Conservation (phyloP, 202 grass and related monocot species). For the Cymbopogon flexuosus region DNA sequence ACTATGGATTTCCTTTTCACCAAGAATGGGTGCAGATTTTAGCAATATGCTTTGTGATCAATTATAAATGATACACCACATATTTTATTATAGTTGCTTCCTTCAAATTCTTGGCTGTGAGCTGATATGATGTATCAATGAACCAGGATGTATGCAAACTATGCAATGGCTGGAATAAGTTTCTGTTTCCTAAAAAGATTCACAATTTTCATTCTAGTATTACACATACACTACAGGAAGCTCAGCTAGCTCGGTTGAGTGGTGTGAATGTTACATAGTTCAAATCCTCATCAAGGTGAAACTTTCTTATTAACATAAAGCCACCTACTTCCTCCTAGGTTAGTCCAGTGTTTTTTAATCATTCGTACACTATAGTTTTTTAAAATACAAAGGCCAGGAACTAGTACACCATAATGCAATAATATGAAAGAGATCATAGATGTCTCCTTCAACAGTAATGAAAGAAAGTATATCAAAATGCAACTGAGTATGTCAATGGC, state of each 20-base stretch:
- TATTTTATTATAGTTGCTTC: neutral
- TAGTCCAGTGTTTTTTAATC: neutral
- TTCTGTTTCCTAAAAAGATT: neutral
- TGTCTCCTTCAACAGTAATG: neutral
- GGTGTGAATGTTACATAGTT: neutral
- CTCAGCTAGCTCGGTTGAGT: neutral
- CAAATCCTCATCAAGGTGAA: neutral
- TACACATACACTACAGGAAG: neutral
- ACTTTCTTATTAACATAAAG: neutral
- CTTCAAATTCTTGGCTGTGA: neutral
- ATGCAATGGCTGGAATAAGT: neutral
- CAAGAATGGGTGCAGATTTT: neutral
- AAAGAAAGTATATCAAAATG: conserved; percentile 1
- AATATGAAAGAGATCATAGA: neutral
- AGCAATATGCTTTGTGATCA: conserved; percentile 1
- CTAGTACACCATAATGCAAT: neutral
- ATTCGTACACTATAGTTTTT: neutral
- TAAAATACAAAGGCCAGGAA: neutral
- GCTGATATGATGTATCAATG: neutral
- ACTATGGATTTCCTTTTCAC: neutral
- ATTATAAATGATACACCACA: neutral
- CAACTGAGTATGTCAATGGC: conserved; percentile 8
- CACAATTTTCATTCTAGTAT: neutral
- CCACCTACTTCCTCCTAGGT: neutral
- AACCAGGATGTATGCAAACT: neutral